Percentiles rank a stretch among this genome's conserved stretches.
Evolutionary conservation across 345 rosid species (phyloP).

Genomic region (Pugionium dolabratum): DNA sequence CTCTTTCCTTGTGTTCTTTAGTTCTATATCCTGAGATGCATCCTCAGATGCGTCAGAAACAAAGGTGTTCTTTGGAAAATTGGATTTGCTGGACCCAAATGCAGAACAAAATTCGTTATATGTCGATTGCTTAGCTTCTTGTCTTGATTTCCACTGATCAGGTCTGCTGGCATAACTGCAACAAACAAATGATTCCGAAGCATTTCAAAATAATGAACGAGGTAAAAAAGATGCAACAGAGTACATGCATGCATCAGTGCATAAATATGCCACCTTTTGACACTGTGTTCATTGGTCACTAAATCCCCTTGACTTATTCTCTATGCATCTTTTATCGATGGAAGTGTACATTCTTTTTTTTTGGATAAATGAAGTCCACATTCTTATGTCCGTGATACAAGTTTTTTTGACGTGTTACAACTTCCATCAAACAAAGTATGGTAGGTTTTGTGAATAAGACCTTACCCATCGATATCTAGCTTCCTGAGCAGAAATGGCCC

Average conservation of each 20-base stretch:
- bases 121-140: constrained; percentile 72
- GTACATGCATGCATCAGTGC: no score
- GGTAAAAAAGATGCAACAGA: constrained; percentile 2
- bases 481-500: constrained; percentile 80
- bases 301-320: no score
- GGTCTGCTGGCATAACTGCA: constrained; percentile 63
- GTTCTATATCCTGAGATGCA: constrained; percentile 39
- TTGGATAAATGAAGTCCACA: no score
- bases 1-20: constrained; percentile 59
- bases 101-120: constrained; percentile 62
- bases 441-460: constrained; percentile 26
- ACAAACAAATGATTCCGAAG: constrained; percentile 19
- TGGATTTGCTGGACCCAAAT: constrained; percentile 65
- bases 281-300: no score
- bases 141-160: constrained; percentile 81
- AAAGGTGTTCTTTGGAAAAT: constrained; percentile 47
- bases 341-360: no score
- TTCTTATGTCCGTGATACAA: no score
- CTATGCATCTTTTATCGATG: no score
- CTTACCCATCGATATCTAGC: constrained; percentile 81
- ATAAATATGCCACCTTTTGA: no score
- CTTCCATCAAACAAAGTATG: constrained; percentile 1
- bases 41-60: constrained; percentile 51
- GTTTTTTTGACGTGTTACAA: no score
- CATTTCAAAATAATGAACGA: constrained; percentile 8